Evolutionary conservation across 805 yeast genomes (phyloP).

Genomic region (Candida dajiaensis): DNA sequence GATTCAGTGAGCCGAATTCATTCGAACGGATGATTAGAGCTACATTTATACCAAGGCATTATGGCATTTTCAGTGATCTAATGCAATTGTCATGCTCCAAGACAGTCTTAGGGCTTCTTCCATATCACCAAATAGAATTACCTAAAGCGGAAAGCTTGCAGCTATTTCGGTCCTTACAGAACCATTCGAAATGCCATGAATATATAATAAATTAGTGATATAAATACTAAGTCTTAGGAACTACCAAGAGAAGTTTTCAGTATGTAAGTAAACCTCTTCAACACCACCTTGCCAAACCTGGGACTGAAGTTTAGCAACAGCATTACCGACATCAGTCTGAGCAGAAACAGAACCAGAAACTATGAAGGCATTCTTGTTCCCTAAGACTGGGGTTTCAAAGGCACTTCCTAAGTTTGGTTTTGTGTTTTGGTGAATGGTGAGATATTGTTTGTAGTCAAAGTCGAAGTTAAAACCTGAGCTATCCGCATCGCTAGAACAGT

Average conservation of each 20-base stretch:
- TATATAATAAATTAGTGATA: no score
- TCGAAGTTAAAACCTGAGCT: background rate
- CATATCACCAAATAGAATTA: no score
- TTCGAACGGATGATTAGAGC: no score
- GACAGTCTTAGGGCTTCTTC: no score
- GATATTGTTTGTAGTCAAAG: background rate
- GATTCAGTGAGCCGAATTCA: no score
- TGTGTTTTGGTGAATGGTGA: conserved; percentile 4
- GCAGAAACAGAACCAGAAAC: conserved; percentile 41
- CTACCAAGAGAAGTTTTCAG: conserved; percentile 45
- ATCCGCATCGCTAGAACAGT: background rate
- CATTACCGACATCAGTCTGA: conserved; percentile 33
- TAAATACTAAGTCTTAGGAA: no score
- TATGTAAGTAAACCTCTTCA: conserved; percentile 43
- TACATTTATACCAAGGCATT: no score
- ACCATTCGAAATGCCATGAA: no score
- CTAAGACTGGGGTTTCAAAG: conserved; percentile 1
- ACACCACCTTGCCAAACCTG: conserved; percentile 23
- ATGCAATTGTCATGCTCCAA: no score
- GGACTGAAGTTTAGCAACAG: conserved; percentile 36
- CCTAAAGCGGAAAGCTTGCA: no score
- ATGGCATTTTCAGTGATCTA: no score
- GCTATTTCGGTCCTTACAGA: no score
- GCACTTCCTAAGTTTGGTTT: conserved; percentile 14
- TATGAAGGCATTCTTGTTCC: conserved; percentile 34